Evolutionary conservation across 1,139 yeast species (phyloP).

Genomic region (Magnusiomyces fungicola): DNA sequence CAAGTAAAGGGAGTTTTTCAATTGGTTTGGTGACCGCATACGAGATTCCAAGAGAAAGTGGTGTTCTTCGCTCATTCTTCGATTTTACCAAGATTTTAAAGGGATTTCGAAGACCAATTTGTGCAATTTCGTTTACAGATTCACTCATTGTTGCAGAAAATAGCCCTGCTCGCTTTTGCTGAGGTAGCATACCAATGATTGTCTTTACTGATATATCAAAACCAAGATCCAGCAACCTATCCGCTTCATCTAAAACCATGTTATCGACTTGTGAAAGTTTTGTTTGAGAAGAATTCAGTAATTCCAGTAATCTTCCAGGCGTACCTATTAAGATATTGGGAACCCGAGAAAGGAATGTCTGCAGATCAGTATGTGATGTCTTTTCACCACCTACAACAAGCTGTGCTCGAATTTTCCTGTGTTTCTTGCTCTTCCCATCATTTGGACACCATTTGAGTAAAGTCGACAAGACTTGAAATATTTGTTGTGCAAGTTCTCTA

Average conservation of each 20-base stretch:
- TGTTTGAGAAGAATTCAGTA: slow-evolving; percentile 41
- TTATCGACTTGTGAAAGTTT: slow-evolving; percentile 53
- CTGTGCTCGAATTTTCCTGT: slow-evolving; percentile 49
- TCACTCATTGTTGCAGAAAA: slow-evolving; percentile 86
- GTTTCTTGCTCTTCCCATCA: slow-evolving; percentile 24
- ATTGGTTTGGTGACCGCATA: slow-evolving; percentile 58
- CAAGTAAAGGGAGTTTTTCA: slow-evolving; percentile 49
- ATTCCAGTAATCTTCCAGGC: slow-evolving; percentile 83
- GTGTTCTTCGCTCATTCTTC: slow-evolving; percentile 37
- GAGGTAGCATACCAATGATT: slow-evolving; percentile 64
- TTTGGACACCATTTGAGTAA: slow-evolving; percentile 57
- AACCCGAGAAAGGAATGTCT: slow-evolving; percentile 42
- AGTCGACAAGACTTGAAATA: slow-evolving; percentile 54
- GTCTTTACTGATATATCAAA: slow-evolving; percentile 63
- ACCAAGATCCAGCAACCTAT: slow-evolving; percentile 71
- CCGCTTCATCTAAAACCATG: slow-evolving; percentile 88
- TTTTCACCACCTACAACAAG: slow-evolving; percentile 72
- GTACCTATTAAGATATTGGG: slow-evolving; percentile 86
- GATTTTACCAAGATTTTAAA: slow-evolving; percentile 66
- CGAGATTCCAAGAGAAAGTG: slow-evolving; percentile 56
- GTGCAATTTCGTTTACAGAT: slow-evolving; percentile 44
- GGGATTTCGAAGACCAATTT: slow-evolving; percentile 75
- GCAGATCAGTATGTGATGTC: slow-evolving; percentile 64
- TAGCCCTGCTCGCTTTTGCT: slow-evolving; percentile 87
- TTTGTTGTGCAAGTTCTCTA: slow-evolving; percentile 84